phyloP scores from a whole-genome alignment of 2,329 filamentous ascomycete genomes.

The Arthrobotrys sphaeroides region DNA sequence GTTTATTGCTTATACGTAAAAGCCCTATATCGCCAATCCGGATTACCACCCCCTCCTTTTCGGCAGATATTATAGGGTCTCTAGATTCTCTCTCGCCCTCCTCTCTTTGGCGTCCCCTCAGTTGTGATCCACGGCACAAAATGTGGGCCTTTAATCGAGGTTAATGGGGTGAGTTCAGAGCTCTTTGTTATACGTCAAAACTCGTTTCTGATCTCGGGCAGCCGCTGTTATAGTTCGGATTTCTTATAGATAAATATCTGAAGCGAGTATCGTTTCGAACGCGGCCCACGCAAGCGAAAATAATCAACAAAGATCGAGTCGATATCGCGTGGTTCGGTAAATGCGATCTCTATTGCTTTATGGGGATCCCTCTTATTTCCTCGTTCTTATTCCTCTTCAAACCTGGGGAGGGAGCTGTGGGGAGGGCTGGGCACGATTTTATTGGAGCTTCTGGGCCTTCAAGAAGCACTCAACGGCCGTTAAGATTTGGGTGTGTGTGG shows the following conservation, averaged over 20 bases:
- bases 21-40: conserved; percentile 20
- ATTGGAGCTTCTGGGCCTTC: background rate
- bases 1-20: conserved; percentile 4
- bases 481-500: conserved; percentile 11
- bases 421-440: conserved; percentile 1
- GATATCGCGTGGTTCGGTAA: conserved; percentile 38
- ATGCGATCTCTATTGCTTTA: conserved; percentile 15
- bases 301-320: background rate
- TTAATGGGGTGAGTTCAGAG: too few relatives aligned
- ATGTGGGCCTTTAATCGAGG: background rate
- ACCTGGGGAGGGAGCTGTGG: conserved; percentile 37
- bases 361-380: background rate
- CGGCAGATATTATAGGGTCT: conserved; percentile 7
- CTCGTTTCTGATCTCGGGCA: conserved; percentile 1
- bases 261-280: conserved; percentile 33
- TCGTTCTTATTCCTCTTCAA: too few relatives aligned
- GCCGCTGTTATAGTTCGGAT: conserved; percentile 30
- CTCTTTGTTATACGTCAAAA: conserved; percentile 1
- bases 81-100: background rate
- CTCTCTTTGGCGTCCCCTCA: too few relatives aligned
- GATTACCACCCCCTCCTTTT: background rate
- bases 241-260: conserved; percentile 42
- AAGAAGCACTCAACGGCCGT: background rate
- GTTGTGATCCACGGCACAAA: conserved; percentile 17
- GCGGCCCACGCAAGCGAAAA: background rate